Evolutionary conservation across 2,329 filamentous ascomycete genomes (phyloP).

Genomic region (Fusarium sp.): DNA sequence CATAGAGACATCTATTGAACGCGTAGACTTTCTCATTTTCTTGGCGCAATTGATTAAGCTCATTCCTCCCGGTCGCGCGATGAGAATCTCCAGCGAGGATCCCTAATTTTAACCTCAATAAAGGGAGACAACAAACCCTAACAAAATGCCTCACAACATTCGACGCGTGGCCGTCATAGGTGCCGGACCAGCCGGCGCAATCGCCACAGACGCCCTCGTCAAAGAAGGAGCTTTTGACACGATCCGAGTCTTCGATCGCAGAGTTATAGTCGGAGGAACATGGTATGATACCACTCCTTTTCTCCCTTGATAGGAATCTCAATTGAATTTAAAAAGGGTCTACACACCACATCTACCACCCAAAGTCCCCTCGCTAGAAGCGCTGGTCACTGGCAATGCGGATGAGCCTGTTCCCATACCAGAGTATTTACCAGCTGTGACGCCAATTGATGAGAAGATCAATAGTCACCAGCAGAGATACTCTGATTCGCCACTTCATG

Average conservation of each 20-base stretch:
- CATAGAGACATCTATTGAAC: not conserved
- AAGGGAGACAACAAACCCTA: not conserved
- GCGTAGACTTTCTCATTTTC: not conserved
- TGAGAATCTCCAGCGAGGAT: not conserved
- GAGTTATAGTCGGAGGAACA: slow-evolving; percentile 17
- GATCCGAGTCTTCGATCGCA: slow-evolving; percentile 31
- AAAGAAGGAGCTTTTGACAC: slow-evolving; percentile 30
- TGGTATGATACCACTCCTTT: slow-evolving; percentile 10
- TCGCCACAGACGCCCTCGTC: slow-evolving; percentile 30
- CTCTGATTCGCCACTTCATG: slow-evolving; percentile 20
- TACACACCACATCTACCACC: slow-evolving; percentile 19
- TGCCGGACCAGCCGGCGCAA: slow-evolving; percentile 33
- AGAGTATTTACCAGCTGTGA: slow-evolving; percentile 28
- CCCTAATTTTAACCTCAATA: not conserved
- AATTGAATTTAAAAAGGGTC: slow-evolving; percentile 1
- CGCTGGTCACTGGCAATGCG: slow-evolving; percentile 19
- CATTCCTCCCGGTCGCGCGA: not conserved
- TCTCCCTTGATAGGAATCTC: not conserved
- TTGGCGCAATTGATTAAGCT: not conserved
- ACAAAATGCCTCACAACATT: slow-evolving; percentile 2
- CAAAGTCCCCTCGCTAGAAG: slow-evolving; percentile 10
- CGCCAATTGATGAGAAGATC: slow-evolving; percentile 27
- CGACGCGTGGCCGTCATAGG: slow-evolving; percentile 27
- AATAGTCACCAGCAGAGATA: slow-evolving; percentile 39
- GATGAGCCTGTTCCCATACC: slow-evolving; percentile 29